A percentile compares a stretch with the other conserved stretches of the same genome.
These are phyloP conservation scores for Mycena indigotica DNA, from an alignment of 768 basidiomycete genomes.

Conservation along the genomic window DNA sequence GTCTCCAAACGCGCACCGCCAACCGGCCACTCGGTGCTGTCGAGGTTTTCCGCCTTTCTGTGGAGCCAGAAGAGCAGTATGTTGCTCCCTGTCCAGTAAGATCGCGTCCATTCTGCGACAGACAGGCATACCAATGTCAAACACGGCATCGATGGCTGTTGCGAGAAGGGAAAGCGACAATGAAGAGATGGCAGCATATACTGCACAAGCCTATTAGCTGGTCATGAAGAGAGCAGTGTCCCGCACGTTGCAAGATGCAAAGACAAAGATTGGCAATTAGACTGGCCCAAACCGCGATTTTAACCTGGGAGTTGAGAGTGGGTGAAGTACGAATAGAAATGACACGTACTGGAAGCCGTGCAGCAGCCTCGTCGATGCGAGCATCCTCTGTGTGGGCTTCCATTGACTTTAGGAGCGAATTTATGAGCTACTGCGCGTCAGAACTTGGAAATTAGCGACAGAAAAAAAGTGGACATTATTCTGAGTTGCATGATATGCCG, in stretches of 20 bases:
- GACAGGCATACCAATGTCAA: constrained; percentile 51
- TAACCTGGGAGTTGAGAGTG: constrained; percentile 54
- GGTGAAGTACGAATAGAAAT: background rate
- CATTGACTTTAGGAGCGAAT: constrained; percentile 87
- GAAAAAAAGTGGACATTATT: constrained; percentile 56
- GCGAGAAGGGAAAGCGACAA: constrained; percentile 84
- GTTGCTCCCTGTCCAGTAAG: constrained; percentile 58
- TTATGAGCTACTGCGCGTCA: constrained; percentile 64
- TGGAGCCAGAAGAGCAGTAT: constrained; percentile 81
- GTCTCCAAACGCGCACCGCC: constrained; percentile 89
- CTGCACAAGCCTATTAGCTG: constrained; percentile 38
- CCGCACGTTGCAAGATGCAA: constrained; percentile 69
- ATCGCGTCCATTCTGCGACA: background rate
- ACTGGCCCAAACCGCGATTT: constrained; percentile 85
- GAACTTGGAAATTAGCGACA: background rate
- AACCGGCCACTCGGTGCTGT: constrained; percentile 88
- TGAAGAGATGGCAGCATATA: constrained; percentile 90
- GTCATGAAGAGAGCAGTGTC: background rate
- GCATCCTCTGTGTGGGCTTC: constrained; percentile 88
- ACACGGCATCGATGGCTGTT: constrained; percentile 86
- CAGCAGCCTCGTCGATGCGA: constrained; percentile 62
- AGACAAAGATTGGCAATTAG: constrained; percentile 76
- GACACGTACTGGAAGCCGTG: constrained; percentile 63
- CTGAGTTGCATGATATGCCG: constrained; percentile 67
- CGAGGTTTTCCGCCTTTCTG: constrained; percentile 67